Evolutionary conservation across 1,284 basidiomycete genomes (phyloP).

Genomic region (Sanguinoderma infundibulare): DNA sequence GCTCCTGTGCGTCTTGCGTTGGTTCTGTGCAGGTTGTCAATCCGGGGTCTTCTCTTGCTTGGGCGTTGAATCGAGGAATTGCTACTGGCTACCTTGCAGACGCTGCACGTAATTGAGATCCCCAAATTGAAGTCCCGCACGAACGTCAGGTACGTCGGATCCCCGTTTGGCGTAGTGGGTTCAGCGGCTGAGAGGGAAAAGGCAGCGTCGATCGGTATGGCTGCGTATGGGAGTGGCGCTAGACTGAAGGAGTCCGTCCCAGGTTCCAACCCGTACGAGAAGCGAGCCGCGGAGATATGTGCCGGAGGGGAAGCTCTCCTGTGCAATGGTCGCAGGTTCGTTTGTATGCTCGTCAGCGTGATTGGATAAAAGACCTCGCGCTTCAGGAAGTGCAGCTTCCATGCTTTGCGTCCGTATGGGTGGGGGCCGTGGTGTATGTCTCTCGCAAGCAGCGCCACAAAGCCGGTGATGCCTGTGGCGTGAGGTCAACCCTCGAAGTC

Average conservation of each 20-base stretch:
- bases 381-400: slow-evolving; percentile 1
- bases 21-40: slow-evolving; percentile 5
- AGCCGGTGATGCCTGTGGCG: background rate
- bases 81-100: background rate
- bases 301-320: slow-evolving; percentile 7
- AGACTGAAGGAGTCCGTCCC: background rate
- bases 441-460: background rate
- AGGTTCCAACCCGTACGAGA: background rate
- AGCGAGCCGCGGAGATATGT: slow-evolving; percentile 14
- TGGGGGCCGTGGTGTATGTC: background rate
- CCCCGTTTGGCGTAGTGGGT: background rate
- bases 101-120: slow-evolving; percentile 7
- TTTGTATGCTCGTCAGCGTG: slow-evolving; percentile 5
- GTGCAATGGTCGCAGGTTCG: slow-evolving; percentile 7
- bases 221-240: background rate
- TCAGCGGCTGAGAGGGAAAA: background rate
- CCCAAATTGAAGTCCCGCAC: background rate
- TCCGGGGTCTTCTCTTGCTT: background rate
- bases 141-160: slow-evolving; percentile 3
- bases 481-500: too few relatives aligned
- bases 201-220: background rate
- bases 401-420: background rate
- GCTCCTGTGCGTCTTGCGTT: background rate
- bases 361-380: slow-evolving; percentile 5
- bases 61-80: background rate